Percentiles rank a stretch among this genome's conserved stretches.
phyloP scores from a whole-genome alignment of 306 rosid genomes.

The Rosa rugosa region DNA sequence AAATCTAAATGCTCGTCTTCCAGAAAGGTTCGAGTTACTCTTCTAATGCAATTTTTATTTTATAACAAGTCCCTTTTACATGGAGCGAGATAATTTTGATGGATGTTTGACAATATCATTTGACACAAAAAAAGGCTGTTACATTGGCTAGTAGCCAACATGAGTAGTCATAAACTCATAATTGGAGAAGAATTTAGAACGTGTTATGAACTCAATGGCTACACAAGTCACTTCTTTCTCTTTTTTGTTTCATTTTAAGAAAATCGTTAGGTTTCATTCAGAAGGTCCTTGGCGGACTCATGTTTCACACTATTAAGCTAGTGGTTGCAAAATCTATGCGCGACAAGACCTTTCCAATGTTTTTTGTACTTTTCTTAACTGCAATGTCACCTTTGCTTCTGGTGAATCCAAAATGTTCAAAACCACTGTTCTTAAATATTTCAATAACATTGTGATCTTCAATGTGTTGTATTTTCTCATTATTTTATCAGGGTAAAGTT shows the following conservation, averaged over 20 bases:
- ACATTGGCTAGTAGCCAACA: background rate
- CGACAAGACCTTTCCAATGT: background rate
- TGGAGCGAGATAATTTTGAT: background rate
- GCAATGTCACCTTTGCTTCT: background rate
- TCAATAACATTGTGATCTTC: background rate
- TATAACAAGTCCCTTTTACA: background rate
- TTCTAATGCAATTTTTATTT: background rate
- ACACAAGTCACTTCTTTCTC: too few species aligned
- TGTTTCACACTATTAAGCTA: background rate
- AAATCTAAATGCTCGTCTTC: conserved; percentile 80
- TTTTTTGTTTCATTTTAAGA: background rate
- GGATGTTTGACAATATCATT: background rate
- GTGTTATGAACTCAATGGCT: background rate
- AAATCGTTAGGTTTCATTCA: background rate
- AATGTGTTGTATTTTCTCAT: conserved; percentile 21
- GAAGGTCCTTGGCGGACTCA: background rate
- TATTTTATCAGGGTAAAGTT: conserved; percentile 67
- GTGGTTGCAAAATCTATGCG: background rate
- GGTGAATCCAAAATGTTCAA: background rate
- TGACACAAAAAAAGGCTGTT: background rate
- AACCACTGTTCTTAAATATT: background rate
- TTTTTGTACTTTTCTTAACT: background rate
- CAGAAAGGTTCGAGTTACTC: conserved; percentile 69
- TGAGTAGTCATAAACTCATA: background rate
- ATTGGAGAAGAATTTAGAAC: background rate